phyloP scores from a whole-genome alignment of 2,329 filamentous ascomycete species.

The Ophiostoma sp. region DNA sequence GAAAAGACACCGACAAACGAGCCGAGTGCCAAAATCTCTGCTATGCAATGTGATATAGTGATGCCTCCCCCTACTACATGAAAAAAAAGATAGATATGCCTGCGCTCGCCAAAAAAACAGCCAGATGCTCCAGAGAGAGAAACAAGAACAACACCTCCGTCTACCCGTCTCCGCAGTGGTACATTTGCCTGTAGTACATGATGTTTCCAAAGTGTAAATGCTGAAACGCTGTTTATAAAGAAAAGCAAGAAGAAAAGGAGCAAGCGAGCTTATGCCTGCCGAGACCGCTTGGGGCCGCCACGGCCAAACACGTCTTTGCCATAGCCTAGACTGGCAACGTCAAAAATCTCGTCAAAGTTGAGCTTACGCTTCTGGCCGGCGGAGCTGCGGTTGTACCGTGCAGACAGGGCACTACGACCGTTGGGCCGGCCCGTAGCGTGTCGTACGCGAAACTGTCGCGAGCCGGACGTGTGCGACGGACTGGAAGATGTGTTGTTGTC shows the following conservation, averaged over 20 bases:
- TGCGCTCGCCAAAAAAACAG: background rate
- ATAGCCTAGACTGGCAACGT: slow-evolving; percentile 61
- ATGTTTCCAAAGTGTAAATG: slow-evolving; percentile 14
- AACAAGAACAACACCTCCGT: slow-evolving; percentile 2
- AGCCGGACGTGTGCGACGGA: slow-evolving; percentile 2
- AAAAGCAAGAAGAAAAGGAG: background rate
- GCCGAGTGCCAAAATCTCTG: background rate
- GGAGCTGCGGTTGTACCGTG: slow-evolving; percentile 56
- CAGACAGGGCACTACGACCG: slow-evolving; percentile 33
- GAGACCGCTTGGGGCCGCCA: slow-evolving; percentile 50
- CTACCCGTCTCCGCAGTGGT: background rate
- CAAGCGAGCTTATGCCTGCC: slow-evolving; percentile 43
- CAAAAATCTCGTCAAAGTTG: slow-evolving; percentile 74
- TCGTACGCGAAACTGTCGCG: slow-evolving; percentile 28
- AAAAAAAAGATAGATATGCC: background rate
- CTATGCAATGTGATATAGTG: slow-evolving; percentile 10
- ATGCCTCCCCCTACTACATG: slow-evolving; percentile 12
- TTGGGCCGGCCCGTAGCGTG: slow-evolving; percentile 32
- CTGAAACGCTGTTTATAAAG: background rate
- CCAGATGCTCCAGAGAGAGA: background rate
- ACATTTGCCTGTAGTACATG: background rate
- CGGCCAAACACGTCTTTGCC: slow-evolving; percentile 58
- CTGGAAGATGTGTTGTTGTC: slow-evolving; percentile 21
- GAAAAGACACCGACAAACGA: background rate
- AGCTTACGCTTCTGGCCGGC: slow-evolving; percentile 72